Evolutionary conservation across 2,329 filamentous ascomycete genomes (phyloP).

Genomic region (Aspergillus sclerotialis): DNA sequence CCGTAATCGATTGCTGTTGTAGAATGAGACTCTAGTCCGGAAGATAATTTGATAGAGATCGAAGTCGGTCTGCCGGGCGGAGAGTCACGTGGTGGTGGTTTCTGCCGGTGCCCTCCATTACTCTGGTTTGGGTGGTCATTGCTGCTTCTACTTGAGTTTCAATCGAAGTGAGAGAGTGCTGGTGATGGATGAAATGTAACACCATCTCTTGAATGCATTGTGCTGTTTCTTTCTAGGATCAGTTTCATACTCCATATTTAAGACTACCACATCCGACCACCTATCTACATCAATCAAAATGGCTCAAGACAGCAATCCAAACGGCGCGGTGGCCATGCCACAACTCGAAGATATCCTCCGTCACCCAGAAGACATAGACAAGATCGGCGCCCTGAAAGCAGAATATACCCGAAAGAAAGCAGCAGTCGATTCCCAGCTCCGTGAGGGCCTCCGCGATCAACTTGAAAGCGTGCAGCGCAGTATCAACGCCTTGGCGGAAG

Average conservation of each 20-base stretch:
- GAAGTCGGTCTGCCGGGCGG: constrained; percentile 17
- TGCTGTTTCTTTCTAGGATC: no score
- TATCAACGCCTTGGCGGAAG: constrained; percentile 81
- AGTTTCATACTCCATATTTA: no score
- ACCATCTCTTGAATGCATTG: no score
- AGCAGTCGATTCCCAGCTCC: constrained; percentile 83
- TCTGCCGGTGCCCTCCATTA: no score
- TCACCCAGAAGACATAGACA: constrained; percentile 95
- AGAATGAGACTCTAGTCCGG: background rate
- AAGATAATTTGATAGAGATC: background rate
- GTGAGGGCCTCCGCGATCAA: constrained; percentile 81
- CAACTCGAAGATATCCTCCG: constrained; percentile 90
- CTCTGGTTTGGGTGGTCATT: no score
- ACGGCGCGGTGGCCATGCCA: constrained; percentile 59
- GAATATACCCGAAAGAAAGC: constrained; percentile 94
- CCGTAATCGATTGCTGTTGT: background rate
- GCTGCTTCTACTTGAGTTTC: background rate
- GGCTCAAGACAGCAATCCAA: constrained; percentile 26
- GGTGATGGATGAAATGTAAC: no score
- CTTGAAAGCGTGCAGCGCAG: constrained; percentile 89
- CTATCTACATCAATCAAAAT: constrained; percentile 17
- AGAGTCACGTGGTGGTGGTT: constrained; percentile 22
- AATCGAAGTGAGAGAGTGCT: background rate
- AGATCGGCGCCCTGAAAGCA: constrained; percentile 79
- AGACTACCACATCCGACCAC: no score